Conservation (phyloP, 768 basidiomycete genomes). For the Inosperma sp. region DNA sequence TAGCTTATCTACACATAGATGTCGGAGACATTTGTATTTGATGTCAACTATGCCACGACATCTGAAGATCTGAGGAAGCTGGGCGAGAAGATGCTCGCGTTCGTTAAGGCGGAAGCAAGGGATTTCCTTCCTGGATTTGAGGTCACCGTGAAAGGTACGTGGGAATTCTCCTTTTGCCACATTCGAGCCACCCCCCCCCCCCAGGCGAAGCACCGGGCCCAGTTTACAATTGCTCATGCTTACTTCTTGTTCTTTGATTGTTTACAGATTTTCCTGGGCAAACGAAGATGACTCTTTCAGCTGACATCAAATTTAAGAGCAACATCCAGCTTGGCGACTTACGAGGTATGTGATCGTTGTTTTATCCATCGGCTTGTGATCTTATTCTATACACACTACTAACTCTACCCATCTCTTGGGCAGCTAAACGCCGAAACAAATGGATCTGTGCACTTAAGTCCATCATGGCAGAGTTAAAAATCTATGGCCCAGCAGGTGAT, state of each 20-base stretch:
- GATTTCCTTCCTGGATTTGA: constrained; percentile 79
- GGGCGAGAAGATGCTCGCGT: constrained; percentile 74
- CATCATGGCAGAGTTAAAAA: constrained; percentile 60
- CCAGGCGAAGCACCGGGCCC: too few species aligned
- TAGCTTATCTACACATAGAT: constrained; percentile 38
- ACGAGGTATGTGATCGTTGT: constrained; percentile 42
- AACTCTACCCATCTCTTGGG: constrained; percentile 13
- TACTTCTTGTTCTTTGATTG: too few species aligned
- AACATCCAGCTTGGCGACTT: constrained; percentile 78
- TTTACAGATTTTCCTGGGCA: constrained; percentile 72
- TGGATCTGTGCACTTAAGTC: constrained; percentile 87
- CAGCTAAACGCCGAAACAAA: constrained; percentile 80
- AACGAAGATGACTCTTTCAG: constrained; percentile 67
- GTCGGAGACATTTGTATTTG: constrained; percentile 78
- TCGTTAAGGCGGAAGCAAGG: constrained; percentile 63
- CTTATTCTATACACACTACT: constrained; percentile 1
- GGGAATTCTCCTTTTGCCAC: too few species aligned
- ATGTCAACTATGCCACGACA: constrained; percentile 71
- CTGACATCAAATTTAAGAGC: constrained; percentile 85
- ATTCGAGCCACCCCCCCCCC: too few species aligned
- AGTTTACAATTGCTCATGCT: too few species aligned
- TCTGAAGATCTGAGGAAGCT: constrained; percentile 80
- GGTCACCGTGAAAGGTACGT: constrained; percentile 57
- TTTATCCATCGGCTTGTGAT: not conserved
- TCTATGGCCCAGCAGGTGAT: constrained; percentile 62